Base-by-base conservation (phyloP, 495 filamentous ascomycete species). In the Xylaria telfairii region DNA sequence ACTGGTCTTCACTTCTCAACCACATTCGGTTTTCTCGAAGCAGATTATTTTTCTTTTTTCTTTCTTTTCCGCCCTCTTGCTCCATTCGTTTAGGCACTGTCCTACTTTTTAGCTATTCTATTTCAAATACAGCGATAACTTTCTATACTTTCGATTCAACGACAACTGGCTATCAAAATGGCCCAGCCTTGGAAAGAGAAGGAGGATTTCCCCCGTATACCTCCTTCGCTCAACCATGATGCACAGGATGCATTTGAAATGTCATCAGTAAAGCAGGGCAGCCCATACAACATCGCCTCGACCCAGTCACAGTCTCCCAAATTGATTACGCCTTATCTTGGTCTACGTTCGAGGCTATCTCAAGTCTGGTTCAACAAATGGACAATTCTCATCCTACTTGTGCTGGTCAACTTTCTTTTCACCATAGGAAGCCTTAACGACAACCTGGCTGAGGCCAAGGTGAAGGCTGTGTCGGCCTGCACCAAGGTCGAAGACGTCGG, bases 311-410 rank as follows among this genome's bases (percentile, higher is more conserved):
- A 74, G 62, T 75, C 76, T 19, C 53, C 75, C 15, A 77, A 75
- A 37, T 67, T 74, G 30, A 88, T 96, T 75, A 99, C 94, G 60
- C 96, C 96, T 37, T 98, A 98, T 77, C 91, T 99, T 41, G 96
- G 95, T 65, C 87, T 97, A 73, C 90, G 91, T 72, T 92, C 96
- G 69, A 89, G 94, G 70, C 86, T 98, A 51, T 99, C 96, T 37
- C 96, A 99, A 85, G 84, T 93, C 76, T 97, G 94, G 94, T 91
- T 98, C 84, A 98, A 98, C 85, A 87, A 92, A 81, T 99, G 96
- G 96, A 98, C 96, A 49, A 85, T 99, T 67, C 87, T 99, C 54
- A 84, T 99, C 12, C 77, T 97, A 51, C 87, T 99, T 63, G 89
- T 98, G 24, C 88, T 99, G 28, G 88, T 91, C 71, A 89, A 96